phyloP scores from a whole-genome alignment of 108 stramenopile genomes.

The Bacterosira constricta region DNA sequence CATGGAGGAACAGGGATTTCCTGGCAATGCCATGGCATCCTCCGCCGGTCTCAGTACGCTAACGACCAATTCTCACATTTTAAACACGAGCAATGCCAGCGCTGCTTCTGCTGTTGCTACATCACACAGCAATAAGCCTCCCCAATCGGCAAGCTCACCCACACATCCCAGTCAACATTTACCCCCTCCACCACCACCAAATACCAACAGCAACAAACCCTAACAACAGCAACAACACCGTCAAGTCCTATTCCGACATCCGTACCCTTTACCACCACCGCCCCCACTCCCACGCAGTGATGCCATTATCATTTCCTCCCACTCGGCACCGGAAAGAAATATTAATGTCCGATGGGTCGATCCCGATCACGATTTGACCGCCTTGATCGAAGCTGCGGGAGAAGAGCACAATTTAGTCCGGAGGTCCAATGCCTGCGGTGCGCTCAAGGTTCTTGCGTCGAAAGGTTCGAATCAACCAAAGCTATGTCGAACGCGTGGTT shows the following conservation, averaged over 20 bases:
- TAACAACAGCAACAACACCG: slow-evolving; percentile 20
- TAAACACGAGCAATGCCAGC: too few relatives aligned
- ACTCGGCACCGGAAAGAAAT: slow-evolving; percentile 17
- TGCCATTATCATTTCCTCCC: slow-evolving; percentile 49
- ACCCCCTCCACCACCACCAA: not conserved
- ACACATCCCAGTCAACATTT: not conserved
- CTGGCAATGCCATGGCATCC: not conserved
- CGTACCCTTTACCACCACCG: slow-evolving; percentile 70
- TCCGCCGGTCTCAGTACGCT: too few relatives aligned
- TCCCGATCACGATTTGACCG: slow-evolving; percentile 61
- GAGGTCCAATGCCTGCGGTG: slow-evolving; percentile 81
- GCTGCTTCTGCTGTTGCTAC: too few relatives aligned
- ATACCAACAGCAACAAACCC: slow-evolving; percentile 4
- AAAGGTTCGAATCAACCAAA: slow-evolving; percentile 61
- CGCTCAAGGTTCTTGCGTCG: slow-evolving; percentile 72
- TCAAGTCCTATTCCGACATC: slow-evolving; percentile 68
- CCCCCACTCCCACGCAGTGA: slow-evolving; percentile 40
- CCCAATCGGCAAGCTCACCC: not conserved
- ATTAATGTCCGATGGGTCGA: slow-evolving; percentile 22
- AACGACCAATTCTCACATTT: too few relatives aligned
- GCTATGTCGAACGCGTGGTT: slow-evolving; percentile 70
- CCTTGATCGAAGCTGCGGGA: slow-evolving; percentile 62
- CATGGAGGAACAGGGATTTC: not conserved
- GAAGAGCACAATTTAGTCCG: slow-evolving; percentile 54
- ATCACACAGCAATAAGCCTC: not conserved